Base-by-base conservation (phyloP, 2,329 filamentous ascomycete species). In the Fusarium irregulare region DNA sequence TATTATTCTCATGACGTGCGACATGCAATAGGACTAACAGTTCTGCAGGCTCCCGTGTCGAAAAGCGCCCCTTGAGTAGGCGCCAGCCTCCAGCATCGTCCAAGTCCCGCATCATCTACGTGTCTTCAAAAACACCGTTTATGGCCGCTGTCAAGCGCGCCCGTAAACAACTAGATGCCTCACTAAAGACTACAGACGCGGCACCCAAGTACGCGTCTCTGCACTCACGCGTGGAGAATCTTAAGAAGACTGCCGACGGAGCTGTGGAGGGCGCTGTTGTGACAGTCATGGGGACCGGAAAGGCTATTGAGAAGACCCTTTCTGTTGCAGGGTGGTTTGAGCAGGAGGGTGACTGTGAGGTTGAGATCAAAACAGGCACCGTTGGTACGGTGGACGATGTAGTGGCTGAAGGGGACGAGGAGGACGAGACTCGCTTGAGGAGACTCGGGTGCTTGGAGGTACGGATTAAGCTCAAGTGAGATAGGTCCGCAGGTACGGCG, bases 321-420 rank as follows among this genome's bases (percentile, higher is more conserved):
- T 82, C 86, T 27, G 78, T 93, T 8, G 91, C 88, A 0, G 78
- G 86, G 34, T 91, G 87, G 83, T 93, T 93, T 70, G 85, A 88
- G 77, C 83, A 87, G 56, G 85, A 90, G 77, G 81, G 78, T 14
- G 88, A 88, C 66, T 90, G 87, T 68, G 75, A 78, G 7, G 88
- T 93, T 3, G 80, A 83, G 71, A 75, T 93, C 54, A 82, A 84
- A 76, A 93, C 91, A 47, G 85, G 87, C 60, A 92, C 86, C 53
- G 82, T 91, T 18, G 83, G 83, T n/a, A 87, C 89, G 4, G 83
- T 93, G 46, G 91, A 94, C 75, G 91, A 93, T 77, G 80, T 93
- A 30, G 80, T 89, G 16, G 75, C 75, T 16, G 49, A 60, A 2
- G 80, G 80, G 21, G 80, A 78, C 1, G 82, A 78, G 10, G 80